These are phyloP conservation scores for Nakazawaea sp. DNA, from an alignment of 805 yeast species.

Conservation along the genomic window DNA sequence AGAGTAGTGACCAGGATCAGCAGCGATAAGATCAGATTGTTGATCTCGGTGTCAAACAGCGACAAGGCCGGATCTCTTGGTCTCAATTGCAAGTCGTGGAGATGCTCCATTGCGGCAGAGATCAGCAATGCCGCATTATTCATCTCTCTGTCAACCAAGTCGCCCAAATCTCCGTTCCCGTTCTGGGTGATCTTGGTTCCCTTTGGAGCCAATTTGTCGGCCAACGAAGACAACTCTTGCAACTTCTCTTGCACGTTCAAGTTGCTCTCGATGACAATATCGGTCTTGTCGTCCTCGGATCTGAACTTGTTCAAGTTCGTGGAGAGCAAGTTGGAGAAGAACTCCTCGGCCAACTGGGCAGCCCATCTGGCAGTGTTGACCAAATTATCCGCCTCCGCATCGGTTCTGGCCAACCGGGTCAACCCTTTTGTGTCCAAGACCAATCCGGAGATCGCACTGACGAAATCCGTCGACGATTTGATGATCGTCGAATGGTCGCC, in stretches of 20 bases:
- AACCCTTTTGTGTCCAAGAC: slow-evolving; percentile 68
- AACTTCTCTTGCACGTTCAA: slow-evolving; percentile 66
- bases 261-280: slow-evolving; percentile 69
- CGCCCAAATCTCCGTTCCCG: slow-evolving; percentile 47
- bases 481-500: slow-evolving; percentile 60
- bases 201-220: slow-evolving; percentile 50
- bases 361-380: slow-evolving; percentile 42
- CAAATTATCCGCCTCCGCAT: slow-evolving; percentile 44
- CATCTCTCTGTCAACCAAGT: slow-evolving; percentile 69
- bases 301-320: slow-evolving; percentile 37
- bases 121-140: slow-evolving; percentile 65
- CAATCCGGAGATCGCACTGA: slow-evolving; percentile 56
- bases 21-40: slow-evolving; percentile 69
- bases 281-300: slow-evolving; percentile 64
- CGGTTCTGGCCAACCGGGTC: slow-evolving; percentile 37
- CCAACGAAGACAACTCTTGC: slow-evolving; percentile 46
- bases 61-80: slow-evolving; percentile 45
- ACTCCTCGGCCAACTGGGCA: slow-evolving; percentile 55
- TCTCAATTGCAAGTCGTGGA: slow-evolving; percentile 41
- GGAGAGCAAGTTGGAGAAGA: slow-evolving; percentile 53
- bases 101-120: slow-evolving; percentile 53
- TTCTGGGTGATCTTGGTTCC: no score
- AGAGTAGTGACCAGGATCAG: slow-evolving; percentile 80
- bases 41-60: slow-evolving; percentile 57
- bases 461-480: slow-evolving; percentile 53